phyloP scores from a whole-genome alignment of 2,329 filamentous ascomycete genomes.

The Epicoccum nigrum region DNA sequence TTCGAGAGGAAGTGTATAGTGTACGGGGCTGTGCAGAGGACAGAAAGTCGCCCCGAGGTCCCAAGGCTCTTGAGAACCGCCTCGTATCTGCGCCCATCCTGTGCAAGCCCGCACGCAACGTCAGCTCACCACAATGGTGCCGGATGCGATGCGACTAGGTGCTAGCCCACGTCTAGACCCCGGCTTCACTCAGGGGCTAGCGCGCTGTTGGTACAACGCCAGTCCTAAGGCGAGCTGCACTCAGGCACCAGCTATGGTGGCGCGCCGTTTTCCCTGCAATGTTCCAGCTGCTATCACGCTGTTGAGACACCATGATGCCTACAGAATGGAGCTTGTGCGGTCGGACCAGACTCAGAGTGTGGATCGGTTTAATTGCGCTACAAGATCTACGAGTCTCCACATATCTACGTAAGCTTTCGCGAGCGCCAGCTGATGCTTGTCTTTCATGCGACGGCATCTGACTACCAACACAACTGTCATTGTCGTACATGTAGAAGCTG shows the following conservation, averaged over 20 bases:
- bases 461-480: background rate
- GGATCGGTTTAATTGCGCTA: slow-evolving; percentile 10
- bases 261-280: slow-evolving; percentile 6
- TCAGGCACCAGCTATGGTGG: slow-evolving; percentile 6
- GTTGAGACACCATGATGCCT: slow-evolving; percentile 8
- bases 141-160: slow-evolving; percentile 9
- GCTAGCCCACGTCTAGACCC: slow-evolving; percentile 11
- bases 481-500: slow-evolving; percentile 2
- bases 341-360: slow-evolving; percentile 3
- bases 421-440: slow-evolving; percentile 1
- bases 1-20: background rate
- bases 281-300: slow-evolving; percentile 1
- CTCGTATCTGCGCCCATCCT: slow-evolving; percentile 15
- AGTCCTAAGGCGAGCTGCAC: slow-evolving; percentile 8
- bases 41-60: background rate
- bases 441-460: background rate
- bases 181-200: slow-evolving; percentile 6
- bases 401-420: slow-evolving; percentile 11
- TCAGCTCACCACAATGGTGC: slow-evolving; percentile 15
- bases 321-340: slow-evolving; percentile 1
- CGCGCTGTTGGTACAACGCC: slow-evolving; percentile 9
- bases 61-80: background rate
- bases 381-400: slow-evolving; percentile 13
- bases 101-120: slow-evolving; percentile 15
- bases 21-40: slow-evolving; percentile 2